Conservation (phyloP, 2,329 filamentous ascomycete genomes). For the Ustilaginoidea virens region DNA sequence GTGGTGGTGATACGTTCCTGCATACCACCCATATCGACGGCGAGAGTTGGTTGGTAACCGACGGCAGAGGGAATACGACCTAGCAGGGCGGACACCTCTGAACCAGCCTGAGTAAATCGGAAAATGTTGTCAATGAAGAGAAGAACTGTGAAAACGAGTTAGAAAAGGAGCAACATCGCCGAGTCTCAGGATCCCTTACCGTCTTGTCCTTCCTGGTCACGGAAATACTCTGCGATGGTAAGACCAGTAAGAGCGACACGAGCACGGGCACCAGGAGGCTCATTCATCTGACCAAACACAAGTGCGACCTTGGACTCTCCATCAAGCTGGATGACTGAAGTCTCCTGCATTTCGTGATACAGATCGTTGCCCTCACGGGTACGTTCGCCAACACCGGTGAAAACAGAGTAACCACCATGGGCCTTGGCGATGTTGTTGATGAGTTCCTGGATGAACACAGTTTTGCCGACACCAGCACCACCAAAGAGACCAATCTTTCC, state of each 20-base stretch:
- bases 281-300: constrained; percentile 99
- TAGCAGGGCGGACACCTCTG: constrained; percentile 96
- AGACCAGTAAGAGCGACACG: constrained; percentile 95
- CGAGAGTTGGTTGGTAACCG: constrained; percentile 98
- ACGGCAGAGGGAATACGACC: constrained; percentile 99
- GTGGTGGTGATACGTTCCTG: constrained; percentile 99
- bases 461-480: constrained; percentile 99
- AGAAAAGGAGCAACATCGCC: neutral
- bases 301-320: constrained; percentile 99
- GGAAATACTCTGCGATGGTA: constrained; percentile 73
- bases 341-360: constrained; percentile 99
- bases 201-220: constrained; percentile 66
- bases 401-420: constrained; percentile 99
- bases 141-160: constrained; percentile 45
- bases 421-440: constrained; percentile 99
- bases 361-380: constrained; percentile 99
- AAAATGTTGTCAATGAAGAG: constrained; percentile 99
- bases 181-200: too few relatives aligned
- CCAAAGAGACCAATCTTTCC: constrained; percentile 99
- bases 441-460: constrained; percentile 99
- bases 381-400: constrained; percentile 99
- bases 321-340: constrained; percentile 96
- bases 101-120: constrained; percentile 99
- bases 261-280: constrained; percentile 97
- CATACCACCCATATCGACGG: constrained; percentile 98